These are phyloP conservation scores for Sclerotinia subarctica DNA, from an alignment of 2,329 filamentous ascomycete genomes.

Conservation along the genomic window DNA sequence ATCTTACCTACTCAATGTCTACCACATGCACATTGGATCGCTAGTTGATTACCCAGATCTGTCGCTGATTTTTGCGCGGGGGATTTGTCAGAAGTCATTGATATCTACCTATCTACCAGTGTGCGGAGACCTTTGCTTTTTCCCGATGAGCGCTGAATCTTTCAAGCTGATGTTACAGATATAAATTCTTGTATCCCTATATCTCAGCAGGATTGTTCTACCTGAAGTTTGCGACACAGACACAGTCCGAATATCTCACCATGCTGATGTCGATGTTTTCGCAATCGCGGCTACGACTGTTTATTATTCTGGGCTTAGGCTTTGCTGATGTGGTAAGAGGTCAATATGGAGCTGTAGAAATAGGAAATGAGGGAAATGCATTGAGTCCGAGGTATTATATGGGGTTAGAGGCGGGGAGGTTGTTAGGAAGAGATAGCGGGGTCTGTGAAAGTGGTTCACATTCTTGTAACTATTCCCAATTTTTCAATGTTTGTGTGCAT, in stretches of 20 bases:
- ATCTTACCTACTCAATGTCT: background rate
- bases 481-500: background rate
- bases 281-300: background rate
- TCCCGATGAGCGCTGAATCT: background rate
- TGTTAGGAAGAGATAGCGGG: conserved; percentile 25
- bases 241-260: background rate
- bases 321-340: background rate
- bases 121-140: background rate
- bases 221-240: background rate
- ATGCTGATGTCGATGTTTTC: background rate
- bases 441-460: conserved; percentile 29
- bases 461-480: conserved; percentile 29
- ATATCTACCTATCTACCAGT: background rate
- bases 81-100: background rate
- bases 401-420: conserved; percentile 20
- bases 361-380: conserved; percentile 12
- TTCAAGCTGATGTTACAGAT: background rate
- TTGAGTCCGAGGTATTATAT: conserved; percentile 34
- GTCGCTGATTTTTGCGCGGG: background rate
- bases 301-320: background rate
- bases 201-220: background rate
- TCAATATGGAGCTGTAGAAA: conserved; percentile 7
- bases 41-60: too few species aligned
- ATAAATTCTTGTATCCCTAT: background rate
- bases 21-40: background rate